phyloP scores from a whole-genome alignment of 257 asterid species.

The Fraxinus quadrangulata region DNA sequence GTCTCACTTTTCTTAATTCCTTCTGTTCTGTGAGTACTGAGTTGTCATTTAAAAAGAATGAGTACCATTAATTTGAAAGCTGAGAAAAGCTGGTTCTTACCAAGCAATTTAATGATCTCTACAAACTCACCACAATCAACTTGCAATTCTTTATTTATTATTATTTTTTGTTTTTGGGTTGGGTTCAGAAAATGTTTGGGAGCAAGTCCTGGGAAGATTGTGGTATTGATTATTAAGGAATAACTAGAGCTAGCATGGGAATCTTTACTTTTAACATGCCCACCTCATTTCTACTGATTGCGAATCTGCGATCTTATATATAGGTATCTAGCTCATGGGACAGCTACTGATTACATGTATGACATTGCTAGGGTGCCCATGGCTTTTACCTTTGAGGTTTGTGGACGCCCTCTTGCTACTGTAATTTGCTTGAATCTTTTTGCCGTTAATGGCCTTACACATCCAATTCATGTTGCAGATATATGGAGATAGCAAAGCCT shows the following conservation, averaged over 20 bases:
- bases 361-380: conserved; percentile 93
- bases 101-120: not conserved
- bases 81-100: not conserved
- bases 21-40: too few relatives aligned
- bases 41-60: not conserved
- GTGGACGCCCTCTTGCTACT: conserved; percentile 21
- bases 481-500: conserved; percentile 83
- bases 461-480: conserved; percentile 53
- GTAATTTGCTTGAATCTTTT: conserved; percentile 11
- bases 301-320: conserved; percentile 16
- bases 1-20: not conserved
- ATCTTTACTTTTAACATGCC: not conserved
- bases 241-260: not conserved
- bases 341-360: conserved; percentile 96
- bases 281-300: conserved; percentile 8
- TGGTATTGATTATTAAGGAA: not conserved
- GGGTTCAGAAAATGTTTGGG: not conserved
- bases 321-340: conserved; percentile 97
- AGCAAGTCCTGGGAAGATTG: not conserved
- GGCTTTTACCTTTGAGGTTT: conserved; percentile 97
- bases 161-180: not conserved
- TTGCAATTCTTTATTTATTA: not conserved
- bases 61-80: not conserved
- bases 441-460: conserved; percentile 9
- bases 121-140: not conserved